Evolutionary conservation across 176 grass and related monocot species (phyloP), one percentile per base, ranked within the genome.

Genomic region (Ensete ventricosum): DNA sequence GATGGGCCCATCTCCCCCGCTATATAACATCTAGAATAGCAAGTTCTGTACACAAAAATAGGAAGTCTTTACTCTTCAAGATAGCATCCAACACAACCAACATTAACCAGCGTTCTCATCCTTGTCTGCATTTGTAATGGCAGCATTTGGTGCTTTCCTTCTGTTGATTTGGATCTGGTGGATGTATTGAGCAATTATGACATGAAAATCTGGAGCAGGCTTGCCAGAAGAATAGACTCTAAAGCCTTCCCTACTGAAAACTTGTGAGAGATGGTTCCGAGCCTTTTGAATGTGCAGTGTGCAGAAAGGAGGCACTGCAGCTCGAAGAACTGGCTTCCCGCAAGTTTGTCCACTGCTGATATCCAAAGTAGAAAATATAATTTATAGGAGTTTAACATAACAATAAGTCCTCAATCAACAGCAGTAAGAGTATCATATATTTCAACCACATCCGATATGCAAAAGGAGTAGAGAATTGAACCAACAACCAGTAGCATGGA

Each of bases 151-250:
- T 74, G 52, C 20, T 58, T 26, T 34, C 43, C 72, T 59, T 74
- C 72, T 74, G 2, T 43, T 74, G 72, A 29, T 57, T 34, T 74
- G 72, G 26, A 74, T 59, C 54, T 74, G 72, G 53, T n/a, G 72
- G 23, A 74, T n/a, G 17, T 19, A 57, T 74, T 74, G 24, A 57
- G 25, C 54, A 58, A 74, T 25, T 43, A 74, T 48, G 58, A 58
- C 25, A 29, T 74, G 53, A 19, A 74, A 74, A 34, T 27, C 58
- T 21, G 54, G 72, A 59, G 72, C 26, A 34, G 23, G 6, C 11
- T 55, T 58, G 53, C 14, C 26, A 26, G 14, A 58, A 74, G 72
- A 19, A n/a, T 16, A 9, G 12, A 73, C 19, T 24, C 14, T 73
- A 12, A 67, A 14, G 3, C 13, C 3, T 67, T 23, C 67, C 67